A percentile compares a stretch with the other conserved stretches of the same genome.
These are phyloP conservation scores for Hortaea werneckii DNA, from an alignment of 2,329 filamentous ascomycete genomes.

Conservation along the genomic window DNA sequence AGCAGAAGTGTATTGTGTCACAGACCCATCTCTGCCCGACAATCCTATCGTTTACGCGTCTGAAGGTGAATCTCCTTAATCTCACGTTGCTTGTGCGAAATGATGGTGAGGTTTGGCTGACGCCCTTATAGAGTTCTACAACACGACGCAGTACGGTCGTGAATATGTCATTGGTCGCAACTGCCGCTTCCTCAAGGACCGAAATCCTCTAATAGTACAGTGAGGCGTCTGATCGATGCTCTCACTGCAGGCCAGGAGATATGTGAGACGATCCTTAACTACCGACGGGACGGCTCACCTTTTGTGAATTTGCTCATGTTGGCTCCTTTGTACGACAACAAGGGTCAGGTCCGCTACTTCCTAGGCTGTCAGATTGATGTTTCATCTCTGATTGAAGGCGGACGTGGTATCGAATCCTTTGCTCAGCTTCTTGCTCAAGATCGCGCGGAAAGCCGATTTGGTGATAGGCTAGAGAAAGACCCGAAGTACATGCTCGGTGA, in stretches of 20 bases:
- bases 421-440: constrained; percentile 24
- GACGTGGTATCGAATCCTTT: constrained; percentile 28
- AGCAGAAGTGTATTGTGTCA: constrained; percentile 37
- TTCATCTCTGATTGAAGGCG: constrained; percentile 26
- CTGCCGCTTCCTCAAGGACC: constrained; percentile 37
- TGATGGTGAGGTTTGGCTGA: neutral
- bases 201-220: constrained; percentile 24
- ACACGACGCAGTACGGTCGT: constrained; percentile 32
- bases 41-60: constrained; percentile 38
- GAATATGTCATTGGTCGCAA: constrained; percentile 36
- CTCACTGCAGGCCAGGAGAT: constrained; percentile 30
- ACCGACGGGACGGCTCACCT: constrained; percentile 30
- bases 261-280: constrained; percentile 36
- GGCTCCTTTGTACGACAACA: constrained; percentile 33
- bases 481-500: constrained; percentile 20
- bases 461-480: constrained; percentile 10
- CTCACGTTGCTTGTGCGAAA: neutral
- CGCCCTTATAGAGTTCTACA: constrained; percentile 30
- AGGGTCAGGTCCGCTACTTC: constrained; percentile 30
- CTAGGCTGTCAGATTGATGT: constrained; percentile 32
- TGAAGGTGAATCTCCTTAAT: constrained; percentile 19
- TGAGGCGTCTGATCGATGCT: constrained; percentile 28
- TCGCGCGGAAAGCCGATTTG: constrained; percentile 18
- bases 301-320: constrained; percentile 34
- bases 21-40: constrained; percentile 33